phyloP scores from a whole-genome alignment of 2,329 filamentous ascomycete species.

The Claviceps monticola region DNA sequence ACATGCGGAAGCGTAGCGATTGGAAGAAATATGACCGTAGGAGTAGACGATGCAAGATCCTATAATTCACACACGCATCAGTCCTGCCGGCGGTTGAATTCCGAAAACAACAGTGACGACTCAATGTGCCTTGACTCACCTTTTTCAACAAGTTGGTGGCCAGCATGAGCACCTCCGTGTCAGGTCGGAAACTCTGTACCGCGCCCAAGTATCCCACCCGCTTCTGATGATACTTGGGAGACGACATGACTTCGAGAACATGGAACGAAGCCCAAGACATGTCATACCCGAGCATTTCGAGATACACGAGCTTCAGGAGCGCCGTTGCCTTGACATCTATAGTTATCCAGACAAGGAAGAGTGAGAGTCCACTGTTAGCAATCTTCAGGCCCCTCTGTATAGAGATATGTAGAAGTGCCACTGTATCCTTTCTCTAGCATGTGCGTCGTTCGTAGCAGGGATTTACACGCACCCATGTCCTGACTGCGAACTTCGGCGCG shows the following conservation, averaged over 20 bases:
- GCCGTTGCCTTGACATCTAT: slow-evolving; percentile 90
- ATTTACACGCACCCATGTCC: slow-evolving; percentile 61
- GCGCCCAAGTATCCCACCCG: slow-evolving; percentile 88
- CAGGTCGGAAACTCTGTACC: slow-evolving; percentile 87
- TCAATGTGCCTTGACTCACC: slow-evolving; percentile 25
- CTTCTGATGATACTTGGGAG: slow-evolving; percentile 87
- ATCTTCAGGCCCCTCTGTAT: no score
- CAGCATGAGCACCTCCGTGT: slow-evolving; percentile 95
- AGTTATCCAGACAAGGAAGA: not conserved
- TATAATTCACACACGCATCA: slow-evolving; percentile 1
- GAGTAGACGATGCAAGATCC: slow-evolving; percentile 61
- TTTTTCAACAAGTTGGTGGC: slow-evolving; percentile 96
- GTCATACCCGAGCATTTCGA: slow-evolving; percentile 98
- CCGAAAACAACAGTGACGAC: not conserved
- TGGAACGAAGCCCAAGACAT: slow-evolving; percentile 99
- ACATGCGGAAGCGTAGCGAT: slow-evolving; percentile 87
- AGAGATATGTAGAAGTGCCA: not conserved
- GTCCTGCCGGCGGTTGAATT: not conserved
- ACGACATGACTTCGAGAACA: slow-evolving; percentile 97
- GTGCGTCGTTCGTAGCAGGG: no score
- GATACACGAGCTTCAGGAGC: slow-evolving; percentile 86
- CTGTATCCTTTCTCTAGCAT: no score
- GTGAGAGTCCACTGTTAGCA: not conserved
- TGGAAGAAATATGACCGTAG: slow-evolving; percentile 70
- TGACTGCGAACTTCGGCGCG: slow-evolving; percentile 80